Evolutionary conservation across 306 rosid genomes (phyloP).

Genomic region (Ziziphus jujuba): DNA sequence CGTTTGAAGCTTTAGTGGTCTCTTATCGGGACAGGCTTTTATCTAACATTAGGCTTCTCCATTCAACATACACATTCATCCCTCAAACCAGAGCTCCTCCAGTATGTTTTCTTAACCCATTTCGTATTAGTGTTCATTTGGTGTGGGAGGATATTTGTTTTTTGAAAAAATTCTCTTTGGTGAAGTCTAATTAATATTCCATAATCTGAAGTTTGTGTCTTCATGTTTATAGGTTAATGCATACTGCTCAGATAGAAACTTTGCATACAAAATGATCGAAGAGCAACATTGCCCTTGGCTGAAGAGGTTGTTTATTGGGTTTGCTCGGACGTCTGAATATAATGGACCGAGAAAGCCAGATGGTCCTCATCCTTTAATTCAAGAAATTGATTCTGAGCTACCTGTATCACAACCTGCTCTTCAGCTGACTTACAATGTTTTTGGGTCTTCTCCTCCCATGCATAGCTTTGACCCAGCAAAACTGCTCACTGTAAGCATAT

Average conservation of each 20-base stretch:
- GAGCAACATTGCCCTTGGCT: conserved; percentile 88
- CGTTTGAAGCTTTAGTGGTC: conserved; percentile 79
- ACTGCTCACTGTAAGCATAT: conserved; percentile 78
- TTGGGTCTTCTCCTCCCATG: conserved; percentile 93
- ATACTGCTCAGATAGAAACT: conserved; percentile 83
- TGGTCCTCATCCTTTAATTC: conserved; percentile 70
- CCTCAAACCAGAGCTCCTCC: conserved; percentile 93
- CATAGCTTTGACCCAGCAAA: conserved; percentile 98
- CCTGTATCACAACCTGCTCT: conserved; percentile 85
- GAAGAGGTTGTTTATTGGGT: conserved; percentile 85
- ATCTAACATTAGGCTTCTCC: conserved; percentile 76
- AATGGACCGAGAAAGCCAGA: conserved; percentile 89
- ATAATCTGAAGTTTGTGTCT: conserved; percentile 25
- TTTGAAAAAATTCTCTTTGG: conserved; percentile 5
- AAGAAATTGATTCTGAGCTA: conserved; percentile 82
- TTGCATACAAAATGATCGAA: conserved; percentile 71
- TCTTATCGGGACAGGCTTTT: conserved; percentile 69
- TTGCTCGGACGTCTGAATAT: conserved; percentile 86
- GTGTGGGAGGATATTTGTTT: background rate
- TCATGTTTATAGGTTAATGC: conserved; percentile 58
- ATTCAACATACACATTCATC: conserved; percentile 82
- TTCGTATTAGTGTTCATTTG: conserved; percentile 8
- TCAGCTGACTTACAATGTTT: conserved; percentile 74
- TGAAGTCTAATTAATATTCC: too few relatives aligned
- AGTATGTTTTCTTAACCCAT: conserved; percentile 50